Evolutionary conservation across 208 protist species (phyloP), one percentile per base, ranked within the genome.

Genomic region (Leishmania turanica): DNA sequence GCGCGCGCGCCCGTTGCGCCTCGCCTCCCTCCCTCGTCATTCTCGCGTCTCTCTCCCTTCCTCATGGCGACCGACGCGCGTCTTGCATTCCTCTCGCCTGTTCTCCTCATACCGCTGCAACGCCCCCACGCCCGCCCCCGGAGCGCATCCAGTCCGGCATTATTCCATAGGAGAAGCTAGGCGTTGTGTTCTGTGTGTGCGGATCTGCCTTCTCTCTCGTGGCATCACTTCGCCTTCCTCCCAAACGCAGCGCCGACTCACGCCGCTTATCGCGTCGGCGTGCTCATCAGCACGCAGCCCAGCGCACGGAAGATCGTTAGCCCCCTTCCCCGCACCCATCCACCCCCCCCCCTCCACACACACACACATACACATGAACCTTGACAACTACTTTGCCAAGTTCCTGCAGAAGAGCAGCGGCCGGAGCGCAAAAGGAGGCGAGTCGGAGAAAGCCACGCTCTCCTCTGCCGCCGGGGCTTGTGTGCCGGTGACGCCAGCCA

Each of bases 351-450:
- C 66, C 66, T 34, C 64, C 70, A 60, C n/a, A 47, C n/a, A 34
- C 45, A 53, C 37, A 81, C 27, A 31, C 27, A 31, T 6, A 42
- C 24, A 76, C 8, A 89, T 87, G 85, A 92, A 84, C 62, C 56
- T 93, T 34, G 86, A 93, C 45, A 93, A 93, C 60, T 93, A 93
- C 84, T 93, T 93, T 58, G 78, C 90, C 47, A 78, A 65, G 24
- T 93, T 88, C 65, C 80, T 93, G 45, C 71, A 83, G 73, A 81
- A 82, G 58, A 74, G 70, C 4, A 76, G 56, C 17, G 54, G 21
- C 17, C 78, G 34, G 34, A 40, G 64, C 31, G 2, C 76, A 49
- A 58, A 17, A 47, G 6, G 60, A 45, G 34, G 9, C 54, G 3
- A 51, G 80, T 19, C 3, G 11, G 64, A 64, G 13, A 34, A 72